Base-by-base conservation (phyloP, 495 filamentous ascomycete genomes). In the Neurospora sp. region DNA sequence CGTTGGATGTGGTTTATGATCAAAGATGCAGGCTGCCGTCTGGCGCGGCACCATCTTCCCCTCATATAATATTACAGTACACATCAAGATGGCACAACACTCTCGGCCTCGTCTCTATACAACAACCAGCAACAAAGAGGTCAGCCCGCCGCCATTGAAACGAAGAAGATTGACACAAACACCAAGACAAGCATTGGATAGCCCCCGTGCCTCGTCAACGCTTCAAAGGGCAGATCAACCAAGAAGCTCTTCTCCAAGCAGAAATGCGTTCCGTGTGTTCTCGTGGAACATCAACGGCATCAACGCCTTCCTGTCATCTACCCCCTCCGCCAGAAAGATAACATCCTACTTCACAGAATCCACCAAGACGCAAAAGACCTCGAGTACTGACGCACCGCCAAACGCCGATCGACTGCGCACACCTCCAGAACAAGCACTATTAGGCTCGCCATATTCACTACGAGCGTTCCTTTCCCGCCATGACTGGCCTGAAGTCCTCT, bases 281-380 rank as follows among this genome's bases (percentile, higher is more conserved):
- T 83, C 84, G 0, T 87, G 86, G 85, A 88, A 88, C 72, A 80
- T 88, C 73, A 88, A 88, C 77, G 85, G 87, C 71, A 84, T 88
- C 12, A 62, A 69, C 3, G 79, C 85, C 0, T 86, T 85, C 42
- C 77, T 87, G 2, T 77, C 76, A 0, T 31, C 37, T 71, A 16
- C 54, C 8, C 81, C 74, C 44, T 74, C 60, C 8, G 27, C 62
- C 3, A 8, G 14, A 31, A 74, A 80, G 27, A 87, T 88, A 41
- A 83, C 82, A 3, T 80, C 77, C 31, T 87, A 84, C 77, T 86
- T 88, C 75, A 42, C 74, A 41, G 39, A 75, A 70, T 71, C 71
- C 44, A 72, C 54, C 14, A 35, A 62, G 54, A 70, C 23, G 12
- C 39, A 66, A 49, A 31, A 69, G 6, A 12, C 11, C 3, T 23